phyloP scores from a whole-genome alignment of 2,329 filamentous ascomycete genomes.

The Pezicula radicicola region DNA sequence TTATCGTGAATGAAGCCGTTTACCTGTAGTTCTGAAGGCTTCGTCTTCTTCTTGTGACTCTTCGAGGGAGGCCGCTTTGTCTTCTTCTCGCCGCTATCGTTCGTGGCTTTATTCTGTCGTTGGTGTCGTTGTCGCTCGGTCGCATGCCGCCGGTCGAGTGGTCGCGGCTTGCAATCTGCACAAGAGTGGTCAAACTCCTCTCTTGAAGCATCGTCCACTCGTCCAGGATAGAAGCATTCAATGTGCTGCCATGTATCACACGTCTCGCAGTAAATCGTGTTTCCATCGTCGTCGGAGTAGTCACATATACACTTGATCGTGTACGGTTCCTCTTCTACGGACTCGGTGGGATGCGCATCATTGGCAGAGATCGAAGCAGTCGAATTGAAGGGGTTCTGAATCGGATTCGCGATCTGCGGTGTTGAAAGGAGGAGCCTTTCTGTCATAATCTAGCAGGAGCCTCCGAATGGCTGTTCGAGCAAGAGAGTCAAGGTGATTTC shows the following conservation, averaged over 20 bases:
- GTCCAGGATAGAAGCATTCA: constrained; percentile 84
- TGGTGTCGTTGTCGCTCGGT: constrained; percentile 66
- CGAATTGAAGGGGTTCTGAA: constrained; percentile 19
- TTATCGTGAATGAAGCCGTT: constrained; percentile 62
- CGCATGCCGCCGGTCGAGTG: constrained; percentile 71
- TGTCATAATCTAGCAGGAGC: constrained; percentile 35
- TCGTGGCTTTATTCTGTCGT: constrained; percentile 49
- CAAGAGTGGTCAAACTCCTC: constrained; percentile 79
- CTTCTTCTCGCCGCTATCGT: constrained; percentile 60
- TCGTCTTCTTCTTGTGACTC: constrained; percentile 83
- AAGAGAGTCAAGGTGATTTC: constrained; percentile 29
- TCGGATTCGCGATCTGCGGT: constrained; percentile 31
- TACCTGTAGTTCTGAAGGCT: constrained; percentile 63
- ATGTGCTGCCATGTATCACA: constrained; percentile 99
- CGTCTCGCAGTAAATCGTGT: constrained; percentile 91
- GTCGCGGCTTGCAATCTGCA: constrained; percentile 79
- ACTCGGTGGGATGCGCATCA: constrained; percentile 38
- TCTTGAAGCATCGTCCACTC: constrained; percentile 68
- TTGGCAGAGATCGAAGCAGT: constrained; percentile 15
- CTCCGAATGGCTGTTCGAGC: constrained; percentile 28
- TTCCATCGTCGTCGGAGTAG: constrained; percentile 92
- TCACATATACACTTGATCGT: constrained; percentile 98
- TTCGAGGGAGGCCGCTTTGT: constrained; percentile 73
- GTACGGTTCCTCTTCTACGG: constrained; percentile 73
- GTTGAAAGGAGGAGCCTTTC: constrained; percentile 31